These are phyloP conservation scores for Crithidia bombi DNA, from an alignment of 208 protist genomes.

Conservation along the genomic window DNA sequence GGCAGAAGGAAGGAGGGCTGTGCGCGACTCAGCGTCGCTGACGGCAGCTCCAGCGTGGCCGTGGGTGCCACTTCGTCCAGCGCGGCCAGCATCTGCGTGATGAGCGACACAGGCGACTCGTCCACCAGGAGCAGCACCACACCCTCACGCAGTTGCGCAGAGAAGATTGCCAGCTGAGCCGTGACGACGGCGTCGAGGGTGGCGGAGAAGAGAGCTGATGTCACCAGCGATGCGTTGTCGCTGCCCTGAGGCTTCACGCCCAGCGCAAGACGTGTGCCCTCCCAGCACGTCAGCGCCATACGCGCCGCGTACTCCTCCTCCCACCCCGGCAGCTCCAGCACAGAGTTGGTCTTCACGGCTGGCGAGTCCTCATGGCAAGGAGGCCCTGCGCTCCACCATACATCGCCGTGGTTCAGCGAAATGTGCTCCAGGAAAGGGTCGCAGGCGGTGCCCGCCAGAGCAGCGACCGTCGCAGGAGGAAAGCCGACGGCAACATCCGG, in stretches of 20 bases:
- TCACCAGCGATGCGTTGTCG: not conserved
- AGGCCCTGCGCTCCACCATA: no score
- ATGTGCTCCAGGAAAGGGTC: not conserved
- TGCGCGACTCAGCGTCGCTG: constrained; percentile 12
- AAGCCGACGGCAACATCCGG: not conserved
- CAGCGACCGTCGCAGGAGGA: not conserved
- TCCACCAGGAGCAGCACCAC: constrained; percentile 47
- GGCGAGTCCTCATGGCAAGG: no score
- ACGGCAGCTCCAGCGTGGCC: constrained; percentile 23
- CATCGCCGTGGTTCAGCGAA: no score
- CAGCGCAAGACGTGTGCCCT: constrained; percentile 34
- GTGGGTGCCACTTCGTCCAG: constrained; percentile 13
- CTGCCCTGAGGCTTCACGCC: constrained; percentile 10
- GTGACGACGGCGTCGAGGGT: constrained; percentile 55
- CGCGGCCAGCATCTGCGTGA: constrained; percentile 27
- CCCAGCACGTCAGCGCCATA: constrained; percentile 39
- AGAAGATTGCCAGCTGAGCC: constrained; percentile 39
- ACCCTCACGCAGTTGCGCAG: constrained; percentile 37
- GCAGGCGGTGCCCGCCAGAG: not conserved
- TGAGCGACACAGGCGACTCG: constrained; percentile 20
- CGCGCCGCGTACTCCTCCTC: constrained; percentile 32
- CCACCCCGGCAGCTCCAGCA: constrained; percentile 7
- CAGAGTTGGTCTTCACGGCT: not conserved
- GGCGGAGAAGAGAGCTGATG: constrained; percentile 25
- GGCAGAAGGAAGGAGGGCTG: constrained; percentile 42